Evolutionary conservation across 1,284 basidiomycete genomes (phyloP), one percentile per base, ranked within the genome.

Genomic region (Austropuccinia psidii): DNA sequence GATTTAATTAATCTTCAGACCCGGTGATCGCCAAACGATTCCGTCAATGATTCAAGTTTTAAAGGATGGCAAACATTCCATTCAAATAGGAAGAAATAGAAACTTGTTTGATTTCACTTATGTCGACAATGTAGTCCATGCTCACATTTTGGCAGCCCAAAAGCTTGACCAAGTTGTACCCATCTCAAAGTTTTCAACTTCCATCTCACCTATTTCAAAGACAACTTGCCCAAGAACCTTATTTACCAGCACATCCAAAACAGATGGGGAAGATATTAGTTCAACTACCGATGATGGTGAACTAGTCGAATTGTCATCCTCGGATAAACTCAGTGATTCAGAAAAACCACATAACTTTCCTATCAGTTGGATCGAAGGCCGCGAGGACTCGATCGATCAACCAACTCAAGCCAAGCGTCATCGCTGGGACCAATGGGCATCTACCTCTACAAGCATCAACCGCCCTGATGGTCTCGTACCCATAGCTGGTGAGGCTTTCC

Each of bases 21-120:
- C 93, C 8, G 93, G 94, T 4, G 96, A 98, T 80, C 86, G 92
- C 39, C 93, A 97, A 81, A 86, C 88, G 75, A 88, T 96, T 81
- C 83, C 85, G 2, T 91, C 91, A 19, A 84, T 96, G 57, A 88
- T 89, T 81, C 83, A 89, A 75, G 92, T 90, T 7, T 89, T 93
- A 80, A 85, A 90, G 78, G 86, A 87, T 69, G 86, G 87, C 27
- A 90, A 95, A 81, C 93, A 93, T 1, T 88, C 91, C 77, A 91
- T 92, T 84, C 95, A 98, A 82, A 88, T 99, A 75, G 96, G 96
- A 57, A 85, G 89, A 82, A 98, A 98, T 83, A 86, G 85, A 75
- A 98, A 98, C 81, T 83, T 98, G 11, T 95, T 93, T 78, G 96
- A 99, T 82, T 97, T 91, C 88, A 98, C 95, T 0, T 98, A 97